These are phyloP conservation scores for Neurospora discreta DNA, from an alignment of 495 filamentous ascomycete species.

Conservation along the genomic window DNA sequence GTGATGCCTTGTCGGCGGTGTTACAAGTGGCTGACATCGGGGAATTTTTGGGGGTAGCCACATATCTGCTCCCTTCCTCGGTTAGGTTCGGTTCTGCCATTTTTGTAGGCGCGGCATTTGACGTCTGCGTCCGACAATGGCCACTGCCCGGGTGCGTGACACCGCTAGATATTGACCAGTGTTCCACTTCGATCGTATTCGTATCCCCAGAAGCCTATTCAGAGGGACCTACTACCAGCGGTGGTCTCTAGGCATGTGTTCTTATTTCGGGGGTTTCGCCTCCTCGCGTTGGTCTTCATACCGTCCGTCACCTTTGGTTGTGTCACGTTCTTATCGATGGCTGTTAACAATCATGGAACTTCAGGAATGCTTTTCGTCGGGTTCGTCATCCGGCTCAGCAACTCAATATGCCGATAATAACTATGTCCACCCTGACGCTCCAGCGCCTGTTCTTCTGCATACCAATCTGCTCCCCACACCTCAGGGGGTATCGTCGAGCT, in stretches of 20 bases:
- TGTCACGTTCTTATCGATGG: background rate
- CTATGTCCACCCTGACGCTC: constrained; percentile 16
- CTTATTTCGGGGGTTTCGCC: background rate
- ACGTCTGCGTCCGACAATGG: background rate
- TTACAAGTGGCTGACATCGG: background rate
- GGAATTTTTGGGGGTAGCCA: background rate
- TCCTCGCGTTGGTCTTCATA: background rate
- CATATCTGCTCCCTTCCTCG: background rate
- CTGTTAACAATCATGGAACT: constrained; percentile 15
- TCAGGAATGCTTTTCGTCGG: constrained; percentile 23
- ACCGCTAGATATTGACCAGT: background rate
- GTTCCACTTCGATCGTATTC: background rate
- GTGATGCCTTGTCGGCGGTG: background rate
- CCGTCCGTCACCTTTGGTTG: background rate
- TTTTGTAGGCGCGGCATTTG: background rate
- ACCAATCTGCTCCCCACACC: constrained; percentile 39
- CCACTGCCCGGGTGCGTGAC: background rate
- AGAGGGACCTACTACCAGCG: background rate
- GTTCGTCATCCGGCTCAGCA: constrained; percentile 35
- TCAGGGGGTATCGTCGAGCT: constrained; percentile 33
- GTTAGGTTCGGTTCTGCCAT: background rate
- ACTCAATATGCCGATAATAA: constrained; percentile 36
- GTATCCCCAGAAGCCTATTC: background rate
- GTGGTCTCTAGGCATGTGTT: background rate
- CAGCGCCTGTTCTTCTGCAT: constrained; percentile 26